phyloP scores from a whole-genome alignment of 768 basidiomycete genomes.

The Tremella mesenterica region DNA sequence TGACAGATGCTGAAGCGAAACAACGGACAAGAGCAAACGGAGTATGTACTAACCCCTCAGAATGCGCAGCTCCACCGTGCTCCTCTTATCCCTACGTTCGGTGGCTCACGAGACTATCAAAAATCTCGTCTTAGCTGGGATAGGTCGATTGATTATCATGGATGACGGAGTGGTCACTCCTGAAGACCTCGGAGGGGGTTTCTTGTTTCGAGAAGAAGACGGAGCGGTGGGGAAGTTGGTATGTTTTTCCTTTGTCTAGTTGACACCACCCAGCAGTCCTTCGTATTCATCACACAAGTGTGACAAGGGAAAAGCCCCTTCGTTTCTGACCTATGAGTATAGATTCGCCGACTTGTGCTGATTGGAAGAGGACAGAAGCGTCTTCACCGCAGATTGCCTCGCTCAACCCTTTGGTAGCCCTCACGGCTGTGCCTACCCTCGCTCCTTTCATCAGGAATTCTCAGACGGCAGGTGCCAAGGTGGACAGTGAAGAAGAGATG shows the following conservation, averaged over 20 bases:
- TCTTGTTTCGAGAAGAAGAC: constrained; percentile 89
- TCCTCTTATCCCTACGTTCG: constrained; percentile 68
- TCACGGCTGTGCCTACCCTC: constrained; percentile 60
- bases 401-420: constrained; percentile 81
- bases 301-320: too few relatives aligned
- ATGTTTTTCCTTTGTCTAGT: constrained; percentile 9
- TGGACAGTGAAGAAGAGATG: constrained; percentile 24
- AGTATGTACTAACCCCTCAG: constrained; percentile 45
- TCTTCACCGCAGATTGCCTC: constrained; percentile 77
- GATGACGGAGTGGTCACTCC: constrained; percentile 66
- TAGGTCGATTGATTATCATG: constrained; percentile 77
- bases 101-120: constrained; percentile 90
- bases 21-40: not conserved
- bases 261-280: too few relatives aligned
- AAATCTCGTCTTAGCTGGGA: constrained; percentile 93
- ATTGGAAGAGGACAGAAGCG: constrained; percentile 69
- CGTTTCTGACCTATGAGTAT: not conserved
- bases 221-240: constrained; percentile 70
- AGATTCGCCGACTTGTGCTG: not conserved
- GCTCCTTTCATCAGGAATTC: constrained; percentile 51
- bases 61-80: constrained; percentile 87
- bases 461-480: constrained; percentile 4
- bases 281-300: too few relatives aligned
- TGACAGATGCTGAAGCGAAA: too few relatives aligned
- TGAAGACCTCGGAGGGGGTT: constrained; percentile 83